Evolutionary conservation across 805 yeast species (phyloP), one percentile per base, ranked within the genome.

Genomic region (Metschnikowia lochheadii): DNA sequence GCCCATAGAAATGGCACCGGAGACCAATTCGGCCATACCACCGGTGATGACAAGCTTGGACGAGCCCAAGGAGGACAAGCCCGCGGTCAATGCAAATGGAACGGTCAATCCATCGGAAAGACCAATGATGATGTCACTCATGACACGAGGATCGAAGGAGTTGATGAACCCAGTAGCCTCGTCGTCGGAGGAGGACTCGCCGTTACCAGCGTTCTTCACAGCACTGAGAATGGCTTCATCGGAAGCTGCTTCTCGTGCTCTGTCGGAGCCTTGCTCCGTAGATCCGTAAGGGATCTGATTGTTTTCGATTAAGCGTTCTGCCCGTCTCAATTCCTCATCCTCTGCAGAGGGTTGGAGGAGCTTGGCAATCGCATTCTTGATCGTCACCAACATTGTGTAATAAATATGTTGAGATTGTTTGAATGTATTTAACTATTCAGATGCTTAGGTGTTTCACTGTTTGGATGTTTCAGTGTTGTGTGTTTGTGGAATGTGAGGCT

Each of bases 11-110:
- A 92, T 91, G 41, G 98, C 96, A 44, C 99, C 99, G 5, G 96
- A 87, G 3, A 92, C 95, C 58, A 92, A 81, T 73, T 92, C 99
- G 8, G 98, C 98, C 79, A 92, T 81, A 21, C 98, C 99, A 77
- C 98, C 99, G 26, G 98, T 90, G 54, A 92, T 90, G 46, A 92
- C 99, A 56, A 92, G 79, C 66, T 81, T 86, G 15, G 96, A 75
- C 66, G 89, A 87, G 48, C 99, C 99, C 48, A 92, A 78, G 1
- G 95, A 85, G 1, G 96, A 86, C 49, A 92, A 78, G 44, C 98
- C 99, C 0, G 99, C 98, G 1, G 98, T 94, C 59, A 94, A 78
- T 1, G 99, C 99, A 76, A 92, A 92, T n/a, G 99, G 99, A 38
- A 92, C 99, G 0, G 98, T 92, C 57, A 92, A 78, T 4, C 99